Evolutionary conservation across 2,329 filamentous ascomycete genomes (phyloP).

Genomic region (Colletotrichum plurivorum): DNA sequence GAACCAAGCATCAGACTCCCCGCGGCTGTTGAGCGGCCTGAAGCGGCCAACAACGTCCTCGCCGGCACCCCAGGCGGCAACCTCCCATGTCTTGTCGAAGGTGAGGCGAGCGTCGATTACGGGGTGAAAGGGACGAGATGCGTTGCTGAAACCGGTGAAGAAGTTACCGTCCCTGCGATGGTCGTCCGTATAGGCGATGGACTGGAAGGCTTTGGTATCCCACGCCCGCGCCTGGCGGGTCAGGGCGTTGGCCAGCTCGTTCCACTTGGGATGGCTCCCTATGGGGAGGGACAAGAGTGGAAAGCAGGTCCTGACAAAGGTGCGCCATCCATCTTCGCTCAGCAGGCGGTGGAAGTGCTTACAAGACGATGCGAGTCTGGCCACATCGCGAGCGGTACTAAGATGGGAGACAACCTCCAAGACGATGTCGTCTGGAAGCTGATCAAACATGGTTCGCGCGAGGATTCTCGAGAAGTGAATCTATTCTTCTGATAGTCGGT

Average conservation of each 20-base stretch:
- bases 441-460: slow-evolving; percentile 48
- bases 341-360: slow-evolving; percentile 56
- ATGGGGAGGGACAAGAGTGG: slow-evolving; percentile 54
- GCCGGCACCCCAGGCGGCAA: slow-evolving; percentile 66
- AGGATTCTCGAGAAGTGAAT: slow-evolving; percentile 16
- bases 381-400: slow-evolving; percentile 63
- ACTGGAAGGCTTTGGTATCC: slow-evolving; percentile 61
- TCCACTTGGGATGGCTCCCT: slow-evolving; percentile 49
- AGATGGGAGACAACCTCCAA: slow-evolving; percentile 63
- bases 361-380: slow-evolving; percentile 57
- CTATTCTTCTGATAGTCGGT: slow-evolving; percentile 27
- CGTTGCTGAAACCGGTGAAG: slow-evolving; percentile 31
- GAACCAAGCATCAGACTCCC: slow-evolving; percentile 40
- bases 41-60: slow-evolving; percentile 64
- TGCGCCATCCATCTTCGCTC: slow-evolving; percentile 61
- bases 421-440: slow-evolving; percentile 65
- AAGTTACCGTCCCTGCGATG: slow-evolving; percentile 42
- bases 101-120: slow-evolving; percentile 62
- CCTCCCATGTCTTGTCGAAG: slow-evolving; percentile 56
- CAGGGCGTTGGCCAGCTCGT: slow-evolving; percentile 58
- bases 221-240: slow-evolving; percentile 68
- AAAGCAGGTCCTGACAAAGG: slow-evolving; percentile 63
- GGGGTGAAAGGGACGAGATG: slow-evolving; percentile 55
- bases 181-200: slow-evolving; percentile 46
- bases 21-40: slow-evolving; percentile 47